Evolutionary conservation across 495 filamentous ascomycete species (phyloP).

Genomic region (Penicillium ochrochloron): DNA sequence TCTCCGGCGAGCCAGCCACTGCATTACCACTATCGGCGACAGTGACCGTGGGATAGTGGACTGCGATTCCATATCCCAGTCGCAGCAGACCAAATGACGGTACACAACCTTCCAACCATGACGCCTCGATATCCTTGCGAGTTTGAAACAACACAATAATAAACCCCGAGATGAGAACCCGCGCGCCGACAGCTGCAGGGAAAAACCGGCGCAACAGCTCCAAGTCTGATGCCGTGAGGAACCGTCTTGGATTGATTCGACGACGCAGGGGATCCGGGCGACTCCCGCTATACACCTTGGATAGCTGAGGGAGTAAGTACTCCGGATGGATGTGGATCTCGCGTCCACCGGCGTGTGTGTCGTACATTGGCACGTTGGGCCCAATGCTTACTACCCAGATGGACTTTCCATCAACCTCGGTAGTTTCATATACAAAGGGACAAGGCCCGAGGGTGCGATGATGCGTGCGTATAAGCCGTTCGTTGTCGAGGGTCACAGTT

Average conservation of each 20-base stretch:
- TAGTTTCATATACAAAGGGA: slow-evolving; percentile 22
- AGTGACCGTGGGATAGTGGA: slow-evolving; percentile 19
- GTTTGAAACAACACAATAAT: slow-evolving; percentile 25
- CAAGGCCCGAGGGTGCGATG: slow-evolving; percentile 23
- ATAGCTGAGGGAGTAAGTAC: slow-evolving; percentile 20
- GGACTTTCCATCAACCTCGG: slow-evolving; percentile 16
- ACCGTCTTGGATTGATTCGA: slow-evolving; percentile 21
- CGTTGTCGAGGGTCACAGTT: slow-evolving; percentile 8
- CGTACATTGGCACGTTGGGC: slow-evolving; percentile 21
- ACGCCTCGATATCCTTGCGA: slow-evolving; percentile 23
- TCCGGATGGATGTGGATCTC: slow-evolving; percentile 29
- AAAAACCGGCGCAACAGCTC: slow-evolving; percentile 22
- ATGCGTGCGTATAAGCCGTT: slow-evolving; percentile 21
- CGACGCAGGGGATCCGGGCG: slow-evolving; percentile 20
- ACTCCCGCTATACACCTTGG: slow-evolving; percentile 21
- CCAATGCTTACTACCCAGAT: slow-evolving; percentile 24
- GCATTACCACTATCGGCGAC: slow-evolving; percentile 17
- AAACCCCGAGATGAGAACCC: slow-evolving; percentile 29
- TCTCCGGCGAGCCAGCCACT: slow-evolving; percentile 7
- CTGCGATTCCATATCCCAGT: slow-evolving; percentile 24
- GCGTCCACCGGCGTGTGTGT: slow-evolving; percentile 28
- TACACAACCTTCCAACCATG: slow-evolving; percentile 26
- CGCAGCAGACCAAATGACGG: slow-evolving; percentile 24
- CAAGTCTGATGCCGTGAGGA: slow-evolving; percentile 21
- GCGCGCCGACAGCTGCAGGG: slow-evolving; percentile 20